Evolutionary conservation across 306 rosid genomes (phyloP), one percentile per base, ranked within the genome.

Genomic region (Astragalus glycyphyllos): DNA sequence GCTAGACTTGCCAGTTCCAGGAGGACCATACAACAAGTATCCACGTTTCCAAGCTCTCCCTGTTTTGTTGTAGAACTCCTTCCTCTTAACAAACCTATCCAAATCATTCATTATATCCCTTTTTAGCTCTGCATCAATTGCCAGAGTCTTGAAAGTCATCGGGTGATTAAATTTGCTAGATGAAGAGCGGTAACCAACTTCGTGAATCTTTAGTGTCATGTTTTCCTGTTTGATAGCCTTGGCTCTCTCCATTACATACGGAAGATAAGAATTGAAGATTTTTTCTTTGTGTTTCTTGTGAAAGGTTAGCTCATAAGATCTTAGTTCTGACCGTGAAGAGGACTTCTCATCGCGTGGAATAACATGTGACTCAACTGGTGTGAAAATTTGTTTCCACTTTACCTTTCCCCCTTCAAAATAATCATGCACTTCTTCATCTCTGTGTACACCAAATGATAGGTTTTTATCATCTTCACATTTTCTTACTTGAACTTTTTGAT

Each of bases 21-120:
- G 88, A 35, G 92, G 90, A 5, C 90, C 88, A 71, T 79, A 79
- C 37, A 83, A 45, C 50, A 87, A 64, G 61, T 85, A 85, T 51
- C 88, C 92, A 5, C 91, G 49, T 75, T 87, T 87, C 89, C 92
- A 84, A 8, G 85, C 82, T 63, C 75, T 87, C 11, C 85, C 88
- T 0, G 82, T 71, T 67, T 79, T 79, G 13, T 37, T 14, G 5
- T 86, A 86, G 29, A 70, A 86, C 6, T 79, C 82, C 29, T 38
- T 82, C 16, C 82, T 59, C 9, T 23, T 59, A 46, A 79, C 47
- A 61, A 84, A 87, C 8, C 55, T 74, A 20, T 84, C 82, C 79
- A 87, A 80, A 51, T 87, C 87, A 3, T 73, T 75, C 11, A 77
- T 5, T 63, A 87, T 26, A 3, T 66, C 85, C 46, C 57, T 60